Evolutionary conservation across 805 yeast species (phyloP).

Genomic region (Sungouiozyma ichnusensis): DNA sequence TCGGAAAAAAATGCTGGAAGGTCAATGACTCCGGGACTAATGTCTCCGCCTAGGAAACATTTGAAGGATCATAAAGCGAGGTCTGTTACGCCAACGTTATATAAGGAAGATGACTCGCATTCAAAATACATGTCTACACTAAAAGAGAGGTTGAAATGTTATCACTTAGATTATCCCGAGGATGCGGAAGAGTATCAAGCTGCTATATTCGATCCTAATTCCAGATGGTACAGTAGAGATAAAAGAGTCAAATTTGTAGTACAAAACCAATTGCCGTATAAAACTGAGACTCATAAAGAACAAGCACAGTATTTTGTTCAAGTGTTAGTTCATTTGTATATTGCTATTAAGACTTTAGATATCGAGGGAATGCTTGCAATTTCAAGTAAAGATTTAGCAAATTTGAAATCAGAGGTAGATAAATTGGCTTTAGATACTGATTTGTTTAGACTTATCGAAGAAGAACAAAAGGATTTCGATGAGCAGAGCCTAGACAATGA

Average conservation of each 20-base stretch:
- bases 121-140: constrained; percentile 12
- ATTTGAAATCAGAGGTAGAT: constrained; percentile 29
- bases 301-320: constrained; percentile 67
- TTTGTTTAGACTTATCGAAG: constrained; percentile 28
- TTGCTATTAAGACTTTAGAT: constrained; percentile 67
- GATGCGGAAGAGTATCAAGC: constrained; percentile 27
- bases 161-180: constrained; percentile 44
- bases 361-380: constrained; percentile 59
- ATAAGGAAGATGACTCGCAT: constrained; percentile 2
- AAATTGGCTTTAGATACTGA: constrained; percentile 47
- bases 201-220: constrained; percentile 25
- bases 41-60: constrained; percentile 3
- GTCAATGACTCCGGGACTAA: constrained; percentile 9
- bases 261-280: constrained; percentile 54
- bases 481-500: constrained; percentile 30
- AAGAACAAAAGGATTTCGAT: constrained; percentile 29
- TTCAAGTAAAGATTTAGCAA: constrained; percentile 56
- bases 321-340: constrained; percentile 68
- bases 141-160: constrained; percentile 29
- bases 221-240: constrained; percentile 32
- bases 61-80: constrained; percentile 6
- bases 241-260: constrained; percentile 27
- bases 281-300: constrained; percentile 55
- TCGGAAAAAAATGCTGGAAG: constrained; percentile 8
- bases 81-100: constrained; percentile 16